Evolutionary conservation across 148 eudicot genomes (phyloP), one percentile per base, ranked within the genome.

Genomic region (Arbutus unedo): DNA sequence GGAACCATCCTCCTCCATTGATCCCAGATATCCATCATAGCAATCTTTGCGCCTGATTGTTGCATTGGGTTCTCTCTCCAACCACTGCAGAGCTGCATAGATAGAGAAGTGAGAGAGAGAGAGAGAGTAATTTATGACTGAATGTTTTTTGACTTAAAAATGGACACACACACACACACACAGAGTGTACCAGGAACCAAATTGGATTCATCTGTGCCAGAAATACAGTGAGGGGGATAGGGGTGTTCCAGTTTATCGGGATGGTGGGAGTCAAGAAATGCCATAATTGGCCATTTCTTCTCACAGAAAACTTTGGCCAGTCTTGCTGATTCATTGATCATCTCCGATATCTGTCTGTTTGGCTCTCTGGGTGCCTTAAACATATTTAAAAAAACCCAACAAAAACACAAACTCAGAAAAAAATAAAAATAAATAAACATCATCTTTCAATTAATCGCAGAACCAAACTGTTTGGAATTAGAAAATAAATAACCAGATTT

Each of bases 141-240:
- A 31, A 67, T 67, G 45, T 67, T 67, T 31, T 38, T 67, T 31
- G 45, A 67, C 23, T 31, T 11, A 6, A 6, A 19, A 59, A 59
- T 21, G 21, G 25, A 21, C 31, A 14, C 18, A 19, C 25, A 72
- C 49, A 72, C 16, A 41, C n/a, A 41, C 21, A 47, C 16, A 21
- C 14, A 47, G 16, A 14, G 56, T 0, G 8, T 81, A 88, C 90
- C 90, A 38, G 90, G 90, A 78, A 88, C 88, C 62, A 88, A 83
- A 74, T 83, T 81, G 4, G 90, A 83, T 78, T 88, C 90, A 78
- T 88, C 86, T 6, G 88, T 80, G 79, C 90, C 90, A 44, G 81
- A 13, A 14, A 88, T 81, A 54, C 90, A 88, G 79, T 88, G 90
- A 77, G 86, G 81, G 70, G 90, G 90, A 70, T 88, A 88, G 76